Conservation (phyloP, 768 basidiomycete species). For the Nevesoporus exiguus region DNA sequence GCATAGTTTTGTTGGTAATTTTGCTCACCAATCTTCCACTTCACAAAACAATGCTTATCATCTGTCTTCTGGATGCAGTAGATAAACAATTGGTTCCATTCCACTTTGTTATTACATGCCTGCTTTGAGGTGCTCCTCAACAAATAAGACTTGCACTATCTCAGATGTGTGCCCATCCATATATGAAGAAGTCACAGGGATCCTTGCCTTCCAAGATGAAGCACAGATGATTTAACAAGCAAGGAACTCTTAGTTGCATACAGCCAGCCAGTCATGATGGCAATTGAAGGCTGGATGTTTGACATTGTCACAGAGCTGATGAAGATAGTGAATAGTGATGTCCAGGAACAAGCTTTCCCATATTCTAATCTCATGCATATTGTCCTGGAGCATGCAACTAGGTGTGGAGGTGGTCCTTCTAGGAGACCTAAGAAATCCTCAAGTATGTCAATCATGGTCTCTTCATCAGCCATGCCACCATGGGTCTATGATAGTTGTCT, state of each 20-base stretch:
- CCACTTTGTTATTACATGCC: no score
- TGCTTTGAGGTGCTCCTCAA: no score
- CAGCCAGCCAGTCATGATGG: constrained; percentile 54
- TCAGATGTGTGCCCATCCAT: constrained; percentile 26
- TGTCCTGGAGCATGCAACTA: constrained; percentile 21
- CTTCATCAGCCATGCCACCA: constrained; percentile 28
- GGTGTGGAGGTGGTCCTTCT: constrained; percentile 21
- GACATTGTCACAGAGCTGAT: constrained; percentile 71
- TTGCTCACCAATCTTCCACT: constrained; percentile 51
- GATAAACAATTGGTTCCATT: no score
- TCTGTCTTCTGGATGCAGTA: no score
- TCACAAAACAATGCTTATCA: constrained; percentile 57
- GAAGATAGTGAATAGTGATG: constrained; percentile 16
- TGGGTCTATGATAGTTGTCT: constrained; percentile 28
- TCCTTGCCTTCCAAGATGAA: constrained; percentile 45
- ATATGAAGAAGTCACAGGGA: constrained; percentile 43
- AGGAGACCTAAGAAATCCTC: constrained; percentile 22
- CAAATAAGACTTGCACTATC: no score
- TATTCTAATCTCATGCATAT: constrained; percentile 16
- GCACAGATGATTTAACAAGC: constrained; percentile 23
- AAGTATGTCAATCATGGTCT: constrained; percentile 39
- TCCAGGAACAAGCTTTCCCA: constrained; percentile 9
- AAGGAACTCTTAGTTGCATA: constrained; percentile 32
- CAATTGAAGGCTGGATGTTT: constrained; percentile 79
- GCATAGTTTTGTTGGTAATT: constrained; percentile 62